These are phyloP conservation scores for Trichoderma koningii DNA, from an alignment of 2,329 filamentous ascomycete genomes.

Conservation along the genomic window DNA sequence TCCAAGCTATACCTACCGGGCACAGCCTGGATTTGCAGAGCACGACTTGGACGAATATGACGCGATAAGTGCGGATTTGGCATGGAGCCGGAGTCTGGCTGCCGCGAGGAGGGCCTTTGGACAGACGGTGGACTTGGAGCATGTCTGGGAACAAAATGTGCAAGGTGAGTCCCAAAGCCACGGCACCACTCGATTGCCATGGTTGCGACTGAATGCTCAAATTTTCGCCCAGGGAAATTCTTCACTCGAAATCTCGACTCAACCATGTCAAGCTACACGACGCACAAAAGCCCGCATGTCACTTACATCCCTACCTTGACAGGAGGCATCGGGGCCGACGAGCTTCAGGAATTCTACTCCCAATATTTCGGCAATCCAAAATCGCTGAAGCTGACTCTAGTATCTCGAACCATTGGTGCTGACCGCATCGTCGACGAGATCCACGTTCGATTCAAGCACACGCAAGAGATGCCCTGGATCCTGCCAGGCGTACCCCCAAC, in stretches of 20 bases:
- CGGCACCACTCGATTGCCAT: background rate
- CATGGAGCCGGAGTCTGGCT: conserved; percentile 67
- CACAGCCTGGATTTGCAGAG: conserved; percentile 70
- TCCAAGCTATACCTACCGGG: conserved; percentile 46
- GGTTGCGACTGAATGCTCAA: background rate
- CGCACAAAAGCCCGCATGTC: conserved; percentile 66
- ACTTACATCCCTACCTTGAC: conserved; percentile 67
- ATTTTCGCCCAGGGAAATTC: conserved; percentile 50
- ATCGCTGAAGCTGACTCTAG: conserved; percentile 60
- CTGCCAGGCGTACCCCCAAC: conserved; percentile 62
- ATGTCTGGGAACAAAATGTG: conserved; percentile 66
- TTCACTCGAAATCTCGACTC: conserved; percentile 57
- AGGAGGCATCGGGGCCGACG: conserved; percentile 62
- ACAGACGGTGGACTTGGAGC: conserved; percentile 63
- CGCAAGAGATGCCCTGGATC: conserved; percentile 60
- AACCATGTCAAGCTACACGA: conserved; percentile 61
- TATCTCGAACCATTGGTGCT: conserved; percentile 65
- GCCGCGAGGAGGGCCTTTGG: conserved; percentile 64
- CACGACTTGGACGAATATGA: conserved; percentile 69
- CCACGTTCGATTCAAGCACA: conserved; percentile 60
- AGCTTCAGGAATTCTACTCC: conserved; percentile 64
- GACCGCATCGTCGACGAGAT: conserved; percentile 68
- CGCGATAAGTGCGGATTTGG: conserved; percentile 62
- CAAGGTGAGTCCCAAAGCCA: conserved; percentile 48
- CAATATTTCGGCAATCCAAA: conserved; percentile 66